These are phyloP conservation scores for Vaccinium darrowii DNA, from an alignment of 148 eudicot genomes.

Conservation along the genomic window DNA sequence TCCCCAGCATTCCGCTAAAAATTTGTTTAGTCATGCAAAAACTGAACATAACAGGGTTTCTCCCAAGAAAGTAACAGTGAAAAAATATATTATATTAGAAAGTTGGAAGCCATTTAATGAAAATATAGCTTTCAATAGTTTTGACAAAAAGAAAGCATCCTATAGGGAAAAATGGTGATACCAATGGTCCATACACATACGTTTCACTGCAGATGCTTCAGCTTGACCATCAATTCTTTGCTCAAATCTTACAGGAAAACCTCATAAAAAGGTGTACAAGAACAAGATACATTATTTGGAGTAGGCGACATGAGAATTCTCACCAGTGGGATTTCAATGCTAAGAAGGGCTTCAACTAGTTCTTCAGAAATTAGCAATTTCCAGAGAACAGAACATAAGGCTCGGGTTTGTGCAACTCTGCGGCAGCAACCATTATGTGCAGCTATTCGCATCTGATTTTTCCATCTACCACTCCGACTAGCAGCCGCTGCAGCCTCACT, in stretches of 20 bases:
- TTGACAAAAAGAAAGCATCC: neutral
- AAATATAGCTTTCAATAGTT: neutral
- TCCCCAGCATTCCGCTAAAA: neutral
- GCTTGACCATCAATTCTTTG: neutral
- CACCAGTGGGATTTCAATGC: conserved; percentile 79
- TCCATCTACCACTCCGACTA: conserved; percentile 88
- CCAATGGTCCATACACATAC: neutral
- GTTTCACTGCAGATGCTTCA: neutral
- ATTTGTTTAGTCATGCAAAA: neutral
- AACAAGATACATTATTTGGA: neutral
- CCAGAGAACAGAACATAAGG: conserved; percentile 78
- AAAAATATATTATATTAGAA: neutral
- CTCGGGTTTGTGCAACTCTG: conserved; percentile 82
- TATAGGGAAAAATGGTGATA: neutral
- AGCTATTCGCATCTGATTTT: conserved; percentile 91
- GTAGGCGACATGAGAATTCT: conserved; percentile 13
- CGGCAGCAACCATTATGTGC: conserved; percentile 99
- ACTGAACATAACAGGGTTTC: neutral
- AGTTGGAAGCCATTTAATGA: neutral
- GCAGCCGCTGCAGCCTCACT: conserved; percentile 88
- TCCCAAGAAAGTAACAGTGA: neutral
- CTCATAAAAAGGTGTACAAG: neutral
- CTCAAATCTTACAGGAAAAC: neutral
- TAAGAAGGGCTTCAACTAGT: conserved; percentile 66
- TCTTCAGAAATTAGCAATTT: conserved; percentile 81